Evolutionary conservation across 805 yeast genomes (phyloP), one percentile per base, ranked within the genome.

Genomic region (Cyberlindnera sargentensis): DNA sequence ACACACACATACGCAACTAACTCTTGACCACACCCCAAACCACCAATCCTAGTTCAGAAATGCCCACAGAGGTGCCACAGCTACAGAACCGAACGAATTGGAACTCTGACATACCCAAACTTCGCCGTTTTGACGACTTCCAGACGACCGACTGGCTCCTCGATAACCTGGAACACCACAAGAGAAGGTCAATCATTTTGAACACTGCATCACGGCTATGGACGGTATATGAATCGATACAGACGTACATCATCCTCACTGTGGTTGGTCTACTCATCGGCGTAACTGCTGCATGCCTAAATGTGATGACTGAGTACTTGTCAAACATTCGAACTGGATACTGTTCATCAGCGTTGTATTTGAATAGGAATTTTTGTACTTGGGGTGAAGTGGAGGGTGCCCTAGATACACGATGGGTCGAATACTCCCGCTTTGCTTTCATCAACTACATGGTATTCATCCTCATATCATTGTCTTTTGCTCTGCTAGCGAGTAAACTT

Each of bases 281-380:
- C 4, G 55, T 76, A 2, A 81, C 88, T 33, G 98, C 99, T 0
- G 95, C 88, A 0, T 70, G 75, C 15, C 66, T 93, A 42, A 89
- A 86, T 55, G 76, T 91, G 15, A 72, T 88, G 15, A 88, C 98
- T 0, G 91, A 87, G 41, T 88, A 90, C 76, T 64, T 93, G n/a
- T 83, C 88, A 3, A 82, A 82, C 55, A 62, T 89, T 48, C 78
- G 88, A 47, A 66, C 76, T 2, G 99, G 99, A 0, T 78, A 82
- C 62, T 93, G 99, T 64, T 60, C 76, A 2, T 62, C 72, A 20
- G 77, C 79, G 30, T 78, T 88, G 61, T 78, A 89, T 53, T 67
- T 89, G 30, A 88, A 79, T 62, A 73, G 75, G 58, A 69, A 76
- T 7, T 86, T 87, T 54, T 93, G 99, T 63, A 91, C 98, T 62